Percentiles rank a stretch among this genome's conserved stretches.
phyloP scores from a whole-genome alignment of 345 rosid genomes.

The Rhizophora mangle region DNA sequence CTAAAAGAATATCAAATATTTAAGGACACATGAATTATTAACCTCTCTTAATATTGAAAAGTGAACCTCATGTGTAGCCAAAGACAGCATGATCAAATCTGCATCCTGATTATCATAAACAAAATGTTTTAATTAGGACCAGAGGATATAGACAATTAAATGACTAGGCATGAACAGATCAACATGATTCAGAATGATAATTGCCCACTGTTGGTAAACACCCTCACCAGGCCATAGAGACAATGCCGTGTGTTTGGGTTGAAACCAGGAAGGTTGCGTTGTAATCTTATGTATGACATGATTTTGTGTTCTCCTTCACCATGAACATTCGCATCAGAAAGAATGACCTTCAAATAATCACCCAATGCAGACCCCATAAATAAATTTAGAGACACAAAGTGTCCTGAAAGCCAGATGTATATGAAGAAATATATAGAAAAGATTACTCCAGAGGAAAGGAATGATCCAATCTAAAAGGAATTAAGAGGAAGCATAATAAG shows the following conservation, averaged over 20 bases:
- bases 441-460: constrained; percentile 53
- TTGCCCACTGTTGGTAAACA: not conserved
- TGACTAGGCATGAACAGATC: not conserved
- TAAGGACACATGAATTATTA: constrained; percentile 15
- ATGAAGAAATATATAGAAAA: constrained; percentile 35
- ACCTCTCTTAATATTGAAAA: constrained; percentile 99
- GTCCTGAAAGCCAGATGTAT: constrained; percentile 45
- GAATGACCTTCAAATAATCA: constrained; percentile 85
- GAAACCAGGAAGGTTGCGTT: constrained; percentile 79
- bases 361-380: constrained; percentile 57
- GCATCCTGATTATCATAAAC: constrained; percentile 71
- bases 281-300: constrained; percentile 88
- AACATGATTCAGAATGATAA: constrained; percentile 1
- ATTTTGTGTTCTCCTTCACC: constrained; percentile 99
- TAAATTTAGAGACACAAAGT: constrained; percentile 55
- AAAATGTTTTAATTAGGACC: not conserved
- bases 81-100: constrained; percentile 91
- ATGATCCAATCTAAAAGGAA: constrained; percentile 43
- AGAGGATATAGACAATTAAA: not conserved
- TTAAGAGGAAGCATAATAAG: constrained; percentile 22
- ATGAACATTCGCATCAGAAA: constrained; percentile 93
- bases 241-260: constrained; percentile 95
- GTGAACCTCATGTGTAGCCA: constrained; percentile 98
- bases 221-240: constrained; percentile 84
- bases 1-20: constrained; percentile 5